A percentile compares a stretch with the other conserved stretches of the same genome.
phyloP scores from a whole-genome alignment of 2,329 filamentous ascomycete genomes.

The Exophiala spinifera region DNA sequence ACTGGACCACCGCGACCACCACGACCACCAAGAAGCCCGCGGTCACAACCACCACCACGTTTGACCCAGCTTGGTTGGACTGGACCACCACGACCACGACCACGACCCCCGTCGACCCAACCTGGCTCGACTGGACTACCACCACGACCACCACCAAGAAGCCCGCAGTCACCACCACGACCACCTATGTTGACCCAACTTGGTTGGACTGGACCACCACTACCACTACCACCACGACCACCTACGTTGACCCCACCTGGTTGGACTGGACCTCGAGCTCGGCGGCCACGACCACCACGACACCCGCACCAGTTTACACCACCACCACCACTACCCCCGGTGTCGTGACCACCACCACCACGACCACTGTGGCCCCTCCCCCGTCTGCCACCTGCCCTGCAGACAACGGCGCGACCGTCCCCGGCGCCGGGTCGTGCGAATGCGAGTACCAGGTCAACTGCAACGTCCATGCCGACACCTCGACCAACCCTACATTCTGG shows the following conservation, averaged over 20 bases:
- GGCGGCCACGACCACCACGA: slow-evolving; percentile 3
- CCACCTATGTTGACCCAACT: slow-evolving; percentile 1
- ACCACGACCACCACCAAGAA: slow-evolving; percentile 9
- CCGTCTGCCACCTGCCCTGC: slow-evolving; percentile 16
- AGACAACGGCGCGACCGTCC: slow-evolving; percentile 10
- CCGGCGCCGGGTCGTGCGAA: slow-evolving; percentile 17
- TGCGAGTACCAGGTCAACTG: slow-evolving; percentile 19
- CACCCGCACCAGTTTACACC: not conserved
- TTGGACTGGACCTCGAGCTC: slow-evolving; percentile 9
- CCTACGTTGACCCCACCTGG: slow-evolving; percentile 1
- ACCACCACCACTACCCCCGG: slow-evolving; percentile 12
- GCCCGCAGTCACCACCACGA: not conserved
- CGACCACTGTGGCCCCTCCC: slow-evolving; percentile 3
- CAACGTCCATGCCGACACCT: slow-evolving; percentile 10
- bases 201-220: slow-evolving; percentile 4
- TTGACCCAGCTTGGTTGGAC: slow-evolving; percentile 2
- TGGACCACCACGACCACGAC: slow-evolving; percentile 3
- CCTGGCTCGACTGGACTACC: slow-evolving; percentile 8
- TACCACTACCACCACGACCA: slow-evolving; percentile 5
- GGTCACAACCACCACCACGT: not conserved
- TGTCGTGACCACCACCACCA: slow-evolving; percentile 4
- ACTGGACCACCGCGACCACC: slow-evolving; percentile 5
- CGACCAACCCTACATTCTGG: slow-evolving; percentile 13
- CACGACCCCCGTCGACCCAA: not conserved
- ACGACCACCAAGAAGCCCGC: not conserved